phyloP scores from a whole-genome alignment of 305 asterid species.

The Fraxinus floribunda region DNA sequence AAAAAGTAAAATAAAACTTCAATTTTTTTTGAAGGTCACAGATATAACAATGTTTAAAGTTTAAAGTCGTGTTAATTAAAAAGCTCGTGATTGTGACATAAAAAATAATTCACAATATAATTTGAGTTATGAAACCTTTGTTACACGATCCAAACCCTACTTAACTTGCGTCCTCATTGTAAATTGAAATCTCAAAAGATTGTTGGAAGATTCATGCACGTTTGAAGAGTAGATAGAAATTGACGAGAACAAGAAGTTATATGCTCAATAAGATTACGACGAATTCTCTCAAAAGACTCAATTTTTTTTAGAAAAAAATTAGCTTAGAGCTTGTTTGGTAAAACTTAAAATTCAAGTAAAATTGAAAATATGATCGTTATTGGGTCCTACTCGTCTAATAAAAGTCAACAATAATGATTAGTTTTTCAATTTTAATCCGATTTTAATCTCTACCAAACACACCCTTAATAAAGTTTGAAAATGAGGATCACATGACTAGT shows the following conservation, averaged over 20 bases:
- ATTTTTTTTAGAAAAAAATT: too few relatives aligned
- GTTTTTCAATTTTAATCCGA: too few relatives aligned
- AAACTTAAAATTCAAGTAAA: too few relatives aligned
- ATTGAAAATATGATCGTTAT: too few relatives aligned
- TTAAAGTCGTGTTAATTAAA: background rate
- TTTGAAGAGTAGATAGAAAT: background rate
- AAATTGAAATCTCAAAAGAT: background rate
- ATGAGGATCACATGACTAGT: background rate
- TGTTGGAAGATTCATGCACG: background rate
- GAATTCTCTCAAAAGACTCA: background rate
- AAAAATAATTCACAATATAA: too few relatives aligned
- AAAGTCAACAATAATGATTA: too few relatives aligned
- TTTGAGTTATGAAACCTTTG: background rate
- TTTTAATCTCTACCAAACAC: too few relatives aligned
- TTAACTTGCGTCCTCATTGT: background rate
- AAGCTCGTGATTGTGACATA: background rate
- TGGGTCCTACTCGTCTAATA: too few relatives aligned
- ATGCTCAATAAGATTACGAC: background rate
- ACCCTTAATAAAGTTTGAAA: too few relatives aligned
- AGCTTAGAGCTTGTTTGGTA: too few relatives aligned
- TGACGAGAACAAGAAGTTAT: background rate
- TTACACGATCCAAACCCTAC: background rate
- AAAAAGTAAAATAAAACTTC: background rate
- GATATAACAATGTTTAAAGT: too few relatives aligned
- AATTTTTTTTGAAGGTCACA: too few relatives aligned